Base-by-base conservation (phyloP, 768 basidiomycete genomes). In the Strobilomyces confusus region DNA sequence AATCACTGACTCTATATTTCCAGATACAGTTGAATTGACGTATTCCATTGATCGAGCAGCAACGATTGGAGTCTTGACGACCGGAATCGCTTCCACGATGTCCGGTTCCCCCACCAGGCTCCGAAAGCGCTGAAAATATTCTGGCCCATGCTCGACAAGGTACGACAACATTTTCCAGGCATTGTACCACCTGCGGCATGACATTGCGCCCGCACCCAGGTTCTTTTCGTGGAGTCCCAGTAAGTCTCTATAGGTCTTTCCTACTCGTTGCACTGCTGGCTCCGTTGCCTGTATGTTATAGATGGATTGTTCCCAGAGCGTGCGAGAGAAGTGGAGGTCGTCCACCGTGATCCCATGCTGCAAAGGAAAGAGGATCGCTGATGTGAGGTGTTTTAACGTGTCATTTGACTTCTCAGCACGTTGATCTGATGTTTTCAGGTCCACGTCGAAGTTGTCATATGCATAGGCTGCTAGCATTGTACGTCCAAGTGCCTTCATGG, bases 391-490 rank as follows among this genome's bases (percentile, higher is more conserved):
- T n/a, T 29, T 26, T 13, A 44, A 29, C 1, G 8, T 29, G 9
- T 32, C 30, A 12, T 38, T 44, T 0, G 46, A 52, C 6, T 48
- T 52, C 9, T 56, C 51, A 4, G 25, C 38, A 0, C 1, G 3
- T 2, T 20, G 49, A 2, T 20, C 23, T 15, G 25, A 4, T n/a
- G 20, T 9, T 30, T 41, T 55, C n/a, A 47, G 15, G 11, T 55
- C 40, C 1, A 51, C 17, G 9, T 55, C 32, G 19, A 55, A 55
- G 33, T 55, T 55, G 8, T 51, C 44, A 15, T 55, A 55, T 41
- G 49, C 38, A 42, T 55, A 55, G 1, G 9, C 2, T 5, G 47
- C 55, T 4, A 51, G 25, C 15, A 42, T 5, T 7, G 32, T 42
- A 23, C 2, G 22, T 1, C 50, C 42, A 3, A 48, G 19, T 1